Percentiles rank a stretch among this genome's conserved stretches.
These are phyloP conservation scores for Syncephalastrum monosporum DNA, from an alignment of 371 early-diverging fungal species.

Conservation along the genomic window DNA sequence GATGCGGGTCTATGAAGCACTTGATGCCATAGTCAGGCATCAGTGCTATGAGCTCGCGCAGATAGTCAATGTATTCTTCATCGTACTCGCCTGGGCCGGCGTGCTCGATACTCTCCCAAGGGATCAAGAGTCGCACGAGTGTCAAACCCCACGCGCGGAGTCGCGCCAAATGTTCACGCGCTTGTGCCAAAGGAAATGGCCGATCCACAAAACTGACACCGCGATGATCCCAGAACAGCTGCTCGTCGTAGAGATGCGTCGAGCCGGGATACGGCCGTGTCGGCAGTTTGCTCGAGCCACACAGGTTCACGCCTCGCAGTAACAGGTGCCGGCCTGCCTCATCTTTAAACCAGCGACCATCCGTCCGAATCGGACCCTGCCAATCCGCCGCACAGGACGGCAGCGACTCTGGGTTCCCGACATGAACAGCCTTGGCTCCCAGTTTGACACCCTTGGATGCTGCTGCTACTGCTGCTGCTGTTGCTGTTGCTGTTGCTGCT, in stretches of 20 bases:
- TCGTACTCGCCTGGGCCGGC: conserved; percentile 76
- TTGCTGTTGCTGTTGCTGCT: no score
- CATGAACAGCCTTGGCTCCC: no score
- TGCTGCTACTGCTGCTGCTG: no score
- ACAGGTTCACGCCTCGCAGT: conserved; percentile 67
- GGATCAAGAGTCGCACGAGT: conserved; percentile 66
- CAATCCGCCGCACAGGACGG: conserved; percentile 22
- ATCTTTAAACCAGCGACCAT: conserved; percentile 56
- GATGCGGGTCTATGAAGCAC: conserved; percentile 81
- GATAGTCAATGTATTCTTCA: conserved; percentile 76
- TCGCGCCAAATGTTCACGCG: conserved; percentile 72
- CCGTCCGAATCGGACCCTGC: conserved; percentile 18
- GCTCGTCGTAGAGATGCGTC: conserved; percentile 51
- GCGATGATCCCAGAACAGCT: conserved; percentile 61
- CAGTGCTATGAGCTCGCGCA: conserved; percentile 57
- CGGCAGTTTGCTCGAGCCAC: conserved; percentile 66
- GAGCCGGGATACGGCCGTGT: conserved; percentile 52
- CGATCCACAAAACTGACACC: conserved; percentile 65
- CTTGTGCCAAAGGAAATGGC: conserved; percentile 78
- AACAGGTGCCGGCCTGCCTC: conserved; percentile 48
- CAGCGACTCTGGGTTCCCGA: no score
- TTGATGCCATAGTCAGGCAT: conserved; percentile 75
- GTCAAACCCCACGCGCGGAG: conserved; percentile 79
- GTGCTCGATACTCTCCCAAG: conserved; percentile 86
- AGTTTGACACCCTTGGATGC: no score